Percentiles rank a stretch among this genome's conserved stretches.
phyloP scores from a whole-genome alignment of 305 asterid genomes.

The Fraxinus platypoda region DNA sequence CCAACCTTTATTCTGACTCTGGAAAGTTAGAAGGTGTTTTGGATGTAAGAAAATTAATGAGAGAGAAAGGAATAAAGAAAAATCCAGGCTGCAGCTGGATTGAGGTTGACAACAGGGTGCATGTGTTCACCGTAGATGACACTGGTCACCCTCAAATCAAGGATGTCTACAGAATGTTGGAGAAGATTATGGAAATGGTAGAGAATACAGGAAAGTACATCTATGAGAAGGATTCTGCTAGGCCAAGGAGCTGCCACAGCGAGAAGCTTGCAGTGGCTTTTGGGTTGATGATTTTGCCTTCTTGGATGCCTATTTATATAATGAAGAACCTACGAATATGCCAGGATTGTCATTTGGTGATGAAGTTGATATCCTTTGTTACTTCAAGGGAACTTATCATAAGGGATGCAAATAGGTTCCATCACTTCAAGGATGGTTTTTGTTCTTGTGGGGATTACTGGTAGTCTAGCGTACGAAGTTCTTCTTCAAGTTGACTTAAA shows the following conservation, averaged over 20 bases:
- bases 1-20: constrained; percentile 19
- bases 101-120: constrained; percentile 23
- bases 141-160: constrained; percentile 12
- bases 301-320: constrained; percentile 17
- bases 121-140: constrained; percentile 23
- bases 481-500: not conserved
- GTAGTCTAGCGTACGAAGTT: not conserved
- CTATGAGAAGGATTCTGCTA: not conserved
- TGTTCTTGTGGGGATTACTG: constrained; percentile 17
- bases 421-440: constrained; percentile 11
- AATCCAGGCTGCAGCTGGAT: constrained; percentile 28
- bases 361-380: constrained; percentile 16
- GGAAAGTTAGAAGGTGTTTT: constrained; percentile 21
- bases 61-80: constrained; percentile 19
- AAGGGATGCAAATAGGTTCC: constrained; percentile 23
- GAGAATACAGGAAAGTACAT: constrained; percentile 11
- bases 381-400: constrained; percentile 22
- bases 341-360: constrained; percentile 21
- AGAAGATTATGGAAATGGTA: constrained; percentile 1
- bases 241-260: constrained; percentile 14
- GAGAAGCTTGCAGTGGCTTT: constrained; percentile 25
- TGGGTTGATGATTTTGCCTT: constrained; percentile 22
- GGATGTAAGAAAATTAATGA: constrained; percentile 17
- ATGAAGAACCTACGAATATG: constrained; percentile 22
- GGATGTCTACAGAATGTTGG: constrained; percentile 11